Evolutionary conservation across 2,329 filamentous ascomycete genomes (phyloP), one percentile per base, ranked within the genome.

Genomic region (Colletotrichum tofieldiae): DNA sequence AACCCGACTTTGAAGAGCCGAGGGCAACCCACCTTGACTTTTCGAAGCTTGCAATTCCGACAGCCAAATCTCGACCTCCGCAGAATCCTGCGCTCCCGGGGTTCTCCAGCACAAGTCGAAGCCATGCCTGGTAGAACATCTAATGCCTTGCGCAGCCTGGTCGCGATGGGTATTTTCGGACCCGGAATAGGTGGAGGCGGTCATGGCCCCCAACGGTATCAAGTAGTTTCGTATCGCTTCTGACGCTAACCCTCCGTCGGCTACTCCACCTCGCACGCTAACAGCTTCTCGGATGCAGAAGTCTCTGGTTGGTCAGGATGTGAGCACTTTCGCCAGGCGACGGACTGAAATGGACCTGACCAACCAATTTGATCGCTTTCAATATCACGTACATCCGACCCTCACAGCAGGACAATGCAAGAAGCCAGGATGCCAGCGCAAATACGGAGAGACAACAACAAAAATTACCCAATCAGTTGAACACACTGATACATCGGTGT

Each of bases 1-100:
- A 7, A 16, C 5, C 16, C 18, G 16, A 20, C 29, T 29, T 9
- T 18, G 26, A 2, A 18, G 18, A 18, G 16, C 5, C 14, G 18
- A 54, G 51, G 2, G 51, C 2, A 5, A 54, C 51, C 16, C 8
- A 54, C 51, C 35, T 54, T 35, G 12, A 54, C 2, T 14, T 54
- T 54, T 12, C 51, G 51, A 35, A 54, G 51, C 51, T 54, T 54
- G 51, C 51, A 54, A 12, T 54, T 54, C 3, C 51, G 51, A 8
- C 51, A 54, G 29, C 51, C 29, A 1, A 54, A 35, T 12, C 51
- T 54, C 51, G 51, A 54, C 12, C 51, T 54, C 16, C 11, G 16
- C 26, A 20, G 1, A 7, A 20, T 5, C 16, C 3, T 54, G 6
- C 14, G 51, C 29, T n/a, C 29, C 8, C 11, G 26, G 14, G 26